Evolutionary conservation across 805 yeast genomes (phyloP).

Genomic region (Isabelozyma heimii): DNA sequence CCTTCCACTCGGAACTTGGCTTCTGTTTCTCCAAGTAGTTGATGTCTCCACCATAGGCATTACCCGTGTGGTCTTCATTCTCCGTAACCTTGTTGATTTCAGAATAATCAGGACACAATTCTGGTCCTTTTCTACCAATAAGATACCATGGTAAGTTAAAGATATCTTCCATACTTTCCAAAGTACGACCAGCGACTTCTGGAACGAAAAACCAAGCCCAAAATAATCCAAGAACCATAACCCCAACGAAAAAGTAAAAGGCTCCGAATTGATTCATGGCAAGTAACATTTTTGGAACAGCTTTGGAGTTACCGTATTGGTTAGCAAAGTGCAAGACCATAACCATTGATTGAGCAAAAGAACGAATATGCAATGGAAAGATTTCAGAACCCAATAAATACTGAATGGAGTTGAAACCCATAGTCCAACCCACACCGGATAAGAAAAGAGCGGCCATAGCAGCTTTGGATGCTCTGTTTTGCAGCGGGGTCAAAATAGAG

Average conservation of each 20-base stretch:
- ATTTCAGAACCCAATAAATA: conserved; percentile 53
- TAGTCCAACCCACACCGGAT: conserved; percentile 53
- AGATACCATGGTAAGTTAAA: conserved; percentile 54
- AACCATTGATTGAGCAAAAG: conserved; percentile 44
- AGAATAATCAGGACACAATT: conserved; percentile 49
- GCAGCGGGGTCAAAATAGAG: conserved; percentile 23
- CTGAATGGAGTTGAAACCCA: conserved; percentile 56
- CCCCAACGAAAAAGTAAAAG: conserved; percentile 47
- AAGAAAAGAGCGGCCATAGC: conserved; percentile 49
- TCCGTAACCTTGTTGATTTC: conserved; percentile 30
- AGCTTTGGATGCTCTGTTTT: conserved; percentile 38
- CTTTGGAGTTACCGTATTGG: conserved; percentile 54
- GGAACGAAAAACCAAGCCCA: conserved; percentile 49
- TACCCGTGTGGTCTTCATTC: conserved; percentile 13
- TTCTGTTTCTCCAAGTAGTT: conserved; percentile 3
- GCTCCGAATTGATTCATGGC: conserved; percentile 47
- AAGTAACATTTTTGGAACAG: conserved; percentile 47
- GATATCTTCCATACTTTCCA: conserved; percentile 48
- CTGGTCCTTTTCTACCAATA: conserved; percentile 50
- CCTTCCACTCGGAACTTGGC: not conserved
- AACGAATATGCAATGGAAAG: conserved; percentile 47
- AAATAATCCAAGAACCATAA: conserved; percentile 35
- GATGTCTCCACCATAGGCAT: conserved; percentile 9
- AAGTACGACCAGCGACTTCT: conserved; percentile 44
- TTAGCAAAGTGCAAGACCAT: conserved; percentile 55